These are phyloP conservation scores for Botryotinia convoluta DNA, from an alignment of 2,329 filamentous ascomycete species.

Conservation along the genomic window DNA sequence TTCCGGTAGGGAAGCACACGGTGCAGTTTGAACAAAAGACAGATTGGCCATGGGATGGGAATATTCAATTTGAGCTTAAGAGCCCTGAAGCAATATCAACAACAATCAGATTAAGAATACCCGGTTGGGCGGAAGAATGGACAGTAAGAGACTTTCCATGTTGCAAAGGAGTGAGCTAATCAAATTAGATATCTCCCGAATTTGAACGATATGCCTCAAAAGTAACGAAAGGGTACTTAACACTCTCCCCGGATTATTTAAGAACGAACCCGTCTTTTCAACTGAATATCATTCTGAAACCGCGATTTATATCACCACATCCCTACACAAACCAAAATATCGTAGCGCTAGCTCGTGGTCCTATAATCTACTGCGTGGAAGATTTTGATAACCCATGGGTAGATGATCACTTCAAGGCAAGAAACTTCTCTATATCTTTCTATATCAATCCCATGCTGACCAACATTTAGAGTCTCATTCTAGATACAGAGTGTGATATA, in stretches of 20 bases:
- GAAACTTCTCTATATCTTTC: background rate
- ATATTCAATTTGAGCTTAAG: conserved; percentile 47
- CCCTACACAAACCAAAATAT: conserved; percentile 56
- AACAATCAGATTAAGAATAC: conserved; percentile 51
- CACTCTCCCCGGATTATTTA: conserved; percentile 44
- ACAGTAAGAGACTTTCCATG: conserved; percentile 29
- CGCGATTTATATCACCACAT: conserved; percentile 51
- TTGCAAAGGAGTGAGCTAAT: background rate
- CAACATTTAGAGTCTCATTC: conserved; percentile 20
- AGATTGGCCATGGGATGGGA: conserved; percentile 57
- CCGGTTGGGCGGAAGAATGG: conserved; percentile 48
- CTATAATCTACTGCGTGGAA: conserved; percentile 59
- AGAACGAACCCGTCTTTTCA: conserved; percentile 43
- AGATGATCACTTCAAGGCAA: conserved; percentile 50
- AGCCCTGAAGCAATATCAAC: conserved; percentile 37
- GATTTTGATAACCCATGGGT: conserved; percentile 58
- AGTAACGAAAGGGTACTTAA: conserved; percentile 49
- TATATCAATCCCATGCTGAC: background rate
- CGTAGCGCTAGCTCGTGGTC: conserved; percentile 53
- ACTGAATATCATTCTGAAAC: conserved; percentile 47
- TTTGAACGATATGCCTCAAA: conserved; percentile 5
- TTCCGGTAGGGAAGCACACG: conserved; percentile 39
- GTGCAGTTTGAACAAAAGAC: conserved; percentile 49
- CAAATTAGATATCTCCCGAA: conserved; percentile 31
- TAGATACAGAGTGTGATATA: conserved; percentile 25